These are phyloP conservation scores for Dioscorea cayenensis DNA, from an alignment of 116 monocot genomes.

Conservation along the genomic window DNA sequence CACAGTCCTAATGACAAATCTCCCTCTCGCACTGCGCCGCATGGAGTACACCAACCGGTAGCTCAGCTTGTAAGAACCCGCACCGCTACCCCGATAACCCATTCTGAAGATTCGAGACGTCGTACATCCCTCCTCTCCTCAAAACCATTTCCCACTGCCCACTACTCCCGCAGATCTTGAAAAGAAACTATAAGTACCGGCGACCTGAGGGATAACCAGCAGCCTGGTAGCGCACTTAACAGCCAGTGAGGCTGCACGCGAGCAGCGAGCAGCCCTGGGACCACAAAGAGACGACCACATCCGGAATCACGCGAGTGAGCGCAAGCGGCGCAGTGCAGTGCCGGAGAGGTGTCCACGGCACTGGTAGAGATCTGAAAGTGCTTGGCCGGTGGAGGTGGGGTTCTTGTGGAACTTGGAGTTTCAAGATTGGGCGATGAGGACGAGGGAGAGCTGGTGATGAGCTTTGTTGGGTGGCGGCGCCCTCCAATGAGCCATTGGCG, in stretches of 20 bases:
- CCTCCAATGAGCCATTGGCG: slow-evolving; percentile 37
- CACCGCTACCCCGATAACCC: slow-evolving; percentile 18
- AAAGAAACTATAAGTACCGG: slow-evolving; percentile 89
- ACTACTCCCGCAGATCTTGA: slow-evolving; percentile 63
- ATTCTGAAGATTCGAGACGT: slow-evolving; percentile 61
- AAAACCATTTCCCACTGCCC: slow-evolving; percentile 54
- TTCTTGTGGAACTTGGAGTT: slow-evolving; percentile 66
- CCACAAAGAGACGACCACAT: slow-evolving; percentile 66
- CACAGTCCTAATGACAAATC: slow-evolving; percentile 77
- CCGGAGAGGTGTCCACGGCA: slow-evolving; percentile 77
- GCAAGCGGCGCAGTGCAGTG: slow-evolving; percentile 71
- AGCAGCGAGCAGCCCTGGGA: slow-evolving; percentile 38
- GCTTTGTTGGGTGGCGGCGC: slow-evolving; percentile 20
- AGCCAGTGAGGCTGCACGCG: slow-evolving; percentile 81
- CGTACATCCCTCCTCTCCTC: slow-evolving; percentile 75
- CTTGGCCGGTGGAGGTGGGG: slow-evolving; percentile 24
- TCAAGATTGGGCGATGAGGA: slow-evolving; percentile 47
- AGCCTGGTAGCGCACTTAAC: slow-evolving; percentile 76
- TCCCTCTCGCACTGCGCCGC: slow-evolving; percentile 97
- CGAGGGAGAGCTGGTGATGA: slow-evolving; percentile 48
- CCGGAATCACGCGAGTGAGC: slow-evolving; percentile 40
- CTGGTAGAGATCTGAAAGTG: slow-evolving; percentile 75
- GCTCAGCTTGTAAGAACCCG: slow-evolving; percentile 69
- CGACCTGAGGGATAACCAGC: slow-evolving; percentile 74
- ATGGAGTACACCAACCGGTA: slow-evolving; percentile 70